Base-by-base conservation (phyloP, 345 rosid genomes). In the Hibiscus tridactylites region DNA sequence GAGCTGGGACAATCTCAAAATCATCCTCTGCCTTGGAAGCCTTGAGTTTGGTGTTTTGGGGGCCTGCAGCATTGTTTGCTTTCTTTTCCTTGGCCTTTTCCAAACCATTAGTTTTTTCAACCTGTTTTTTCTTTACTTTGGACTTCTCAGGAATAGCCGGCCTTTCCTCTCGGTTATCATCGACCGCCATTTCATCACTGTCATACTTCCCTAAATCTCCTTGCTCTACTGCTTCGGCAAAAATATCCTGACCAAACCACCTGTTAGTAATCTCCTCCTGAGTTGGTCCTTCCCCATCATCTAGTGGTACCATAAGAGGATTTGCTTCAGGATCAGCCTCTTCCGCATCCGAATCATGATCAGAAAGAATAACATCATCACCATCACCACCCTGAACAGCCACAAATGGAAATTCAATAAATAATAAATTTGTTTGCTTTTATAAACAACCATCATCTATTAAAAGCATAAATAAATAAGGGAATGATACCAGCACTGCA, bases 161-260 rank as follows among this genome's bases (percentile, higher is more conserved):
- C 42, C 68, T 78, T 59, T 83, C 53, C 58, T 70, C 80, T 49
- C 26, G 63, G 42, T 37, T 79, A 69, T 76, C 6, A 31, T 37
- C 81, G 12, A 82, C 74, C 74, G 73, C 82, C 84, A 78, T 82
- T 73, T 88, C 86, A 26, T 88, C 93, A 70, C 81, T 75, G 28
- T 79, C 85, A 61, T 61, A 71, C 65, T 81, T 82, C 39, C 71
- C 89, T 79, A 90, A 79, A 80, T 89, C 93, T 68, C 92, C 97
- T 35, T 87, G 91, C 73, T 86, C 92, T 26, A 77, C 89, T 6
- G 95, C 97, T 83, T 90, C 85, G 3, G 87, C 84, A 78, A 95
- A 95, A 73, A 95, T 83, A 61, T 87, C 91, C 79, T 95, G 98
- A 80, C 87, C 78, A 65, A 87, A 95, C 99, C 98, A 95, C 73